These are phyloP conservation scores for Phenoliferia sp. DNA, from an alignment of 1,284 basidiomycete genomes.

Conservation along the genomic window DNA sequence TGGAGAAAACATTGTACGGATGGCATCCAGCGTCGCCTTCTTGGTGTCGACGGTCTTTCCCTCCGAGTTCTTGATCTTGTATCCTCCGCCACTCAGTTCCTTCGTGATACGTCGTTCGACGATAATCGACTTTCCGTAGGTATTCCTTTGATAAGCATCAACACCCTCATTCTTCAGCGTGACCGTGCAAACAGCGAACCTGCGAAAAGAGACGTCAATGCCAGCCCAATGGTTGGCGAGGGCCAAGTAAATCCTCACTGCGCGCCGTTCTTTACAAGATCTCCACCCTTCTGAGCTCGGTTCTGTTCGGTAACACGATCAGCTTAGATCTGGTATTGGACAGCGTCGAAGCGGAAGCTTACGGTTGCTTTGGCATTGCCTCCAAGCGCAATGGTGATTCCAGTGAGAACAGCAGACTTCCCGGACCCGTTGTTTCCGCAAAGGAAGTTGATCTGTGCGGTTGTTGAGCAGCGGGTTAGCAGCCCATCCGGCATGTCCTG, in stretches of 20 bases:
- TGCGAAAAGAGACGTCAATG: conserved; percentile 6
- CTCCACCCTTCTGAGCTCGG: conserved; percentile 30
- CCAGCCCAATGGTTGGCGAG: background rate
- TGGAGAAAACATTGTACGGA: conserved; percentile 47
- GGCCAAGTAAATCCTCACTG: background rate
- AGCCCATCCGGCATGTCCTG: background rate
- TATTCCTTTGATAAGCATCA: conserved; percentile 76
- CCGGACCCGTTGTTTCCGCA: conserved; percentile 79
- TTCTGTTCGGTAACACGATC: conserved; percentile 16
- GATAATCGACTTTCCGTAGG: conserved; percentile 77
- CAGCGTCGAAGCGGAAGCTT: conserved; percentile 36
- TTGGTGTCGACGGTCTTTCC: conserved; percentile 70
- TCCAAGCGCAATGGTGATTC: conserved; percentile 86
- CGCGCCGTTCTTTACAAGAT: conserved; percentile 29
- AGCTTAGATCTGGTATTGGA: no score
- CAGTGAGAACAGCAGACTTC: conserved; percentile 92
- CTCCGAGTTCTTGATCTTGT: conserved; percentile 68
- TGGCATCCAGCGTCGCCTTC: conserved; percentile 75
- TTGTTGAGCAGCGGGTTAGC: conserved; percentile 36
- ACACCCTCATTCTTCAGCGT: conserved; percentile 84
- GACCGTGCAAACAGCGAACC: conserved; percentile 43
- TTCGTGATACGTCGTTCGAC: conserved; percentile 77
- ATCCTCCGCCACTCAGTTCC: conserved; percentile 62
- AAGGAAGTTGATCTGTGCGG: conserved; percentile 79
- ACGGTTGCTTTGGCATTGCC: conserved; percentile 87